Evolutionary conservation across 371 early-diverging fungal species (phyloP), one percentile per base, ranked within the genome.

Genomic region (Syncephalis plumigaleata): DNA sequence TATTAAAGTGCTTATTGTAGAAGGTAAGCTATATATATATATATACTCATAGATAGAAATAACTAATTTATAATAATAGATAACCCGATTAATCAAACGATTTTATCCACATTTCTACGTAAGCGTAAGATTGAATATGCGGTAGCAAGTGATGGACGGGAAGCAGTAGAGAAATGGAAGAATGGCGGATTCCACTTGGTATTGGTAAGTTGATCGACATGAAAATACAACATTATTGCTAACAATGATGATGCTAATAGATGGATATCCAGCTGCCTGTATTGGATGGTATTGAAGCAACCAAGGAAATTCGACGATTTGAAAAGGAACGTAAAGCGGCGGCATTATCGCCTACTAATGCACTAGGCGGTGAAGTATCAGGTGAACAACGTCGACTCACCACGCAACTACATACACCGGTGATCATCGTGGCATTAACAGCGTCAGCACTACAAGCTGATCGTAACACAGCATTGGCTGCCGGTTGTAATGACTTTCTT

Each of bases 401-500:
- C 17, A 53, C 58, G 2, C 58, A 64, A 11, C 70, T 78, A 51
- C 71, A 73, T 42, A 74, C 82, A 1, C 84, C 81, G 2, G 89
- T 84, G 18, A 87, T 90, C 39, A 87, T 90, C 50, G 85, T 90
- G 0, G 91, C 91, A 0, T 61, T 90, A 42, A 90, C 91, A 0
- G 88, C 88, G 1, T 76, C 84, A 0, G 76, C 81, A 0, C 53
- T 78, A 36, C 73, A 80, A 31, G 71, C 75, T 16, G 88, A 90
- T 56, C 68, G 87, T 31, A 70, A 74, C 20, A 77, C 75, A 20
- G 91, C 91, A 1, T 59, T 88, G 17, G 69, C 77, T 21, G 91
- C 87, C 1, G 91, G 91, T 0, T 90, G 91, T 50, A 87, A 90
- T 56, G 91, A 90, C 60, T 87, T 84, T 53, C 54, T 90, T 50